Evolutionary conservation across 1,284 basidiomycete species (phyloP).

Genomic region (Ganoderma lucidum): DNA sequence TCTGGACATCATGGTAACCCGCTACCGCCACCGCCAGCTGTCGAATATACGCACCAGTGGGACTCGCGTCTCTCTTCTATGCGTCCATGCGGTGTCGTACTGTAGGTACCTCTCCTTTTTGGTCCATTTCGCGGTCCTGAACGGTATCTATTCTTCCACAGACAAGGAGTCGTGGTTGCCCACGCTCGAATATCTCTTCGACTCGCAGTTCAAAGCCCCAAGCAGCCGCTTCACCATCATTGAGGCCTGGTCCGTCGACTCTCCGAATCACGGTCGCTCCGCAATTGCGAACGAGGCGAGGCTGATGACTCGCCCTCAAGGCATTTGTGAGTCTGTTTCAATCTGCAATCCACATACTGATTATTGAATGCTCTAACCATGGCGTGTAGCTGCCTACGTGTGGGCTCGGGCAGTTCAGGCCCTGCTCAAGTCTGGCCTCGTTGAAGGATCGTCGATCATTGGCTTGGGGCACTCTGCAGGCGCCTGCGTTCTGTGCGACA

Average conservation of each 20-base stretch:
- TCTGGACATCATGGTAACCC: neutral
- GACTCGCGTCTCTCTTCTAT: conserved; percentile 9
- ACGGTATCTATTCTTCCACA: neutral
- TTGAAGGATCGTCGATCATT: conserved; percentile 7
- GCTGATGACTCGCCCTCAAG: neutral
- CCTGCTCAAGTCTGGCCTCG: conserved; percentile 20
- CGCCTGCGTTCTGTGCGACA: conserved; percentile 10
- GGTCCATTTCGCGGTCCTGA: too few species aligned
- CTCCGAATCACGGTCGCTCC: conserved; percentile 22
- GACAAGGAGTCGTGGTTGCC: conserved; percentile 41
- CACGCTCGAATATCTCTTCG: conserved; percentile 24
- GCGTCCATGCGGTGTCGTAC: conserved; percentile 13
- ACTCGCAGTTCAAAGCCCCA: conserved; percentile 4
- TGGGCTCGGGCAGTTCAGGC: conserved; percentile 13
- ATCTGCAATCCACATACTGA: neutral
- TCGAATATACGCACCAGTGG: neutral
- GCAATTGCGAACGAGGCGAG: conserved; percentile 14
- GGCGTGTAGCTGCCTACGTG: conserved; percentile 1
- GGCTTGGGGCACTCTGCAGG: conserved; percentile 23
- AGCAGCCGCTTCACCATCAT: conserved; percentile 12
- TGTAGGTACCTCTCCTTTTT: conserved; percentile 2
- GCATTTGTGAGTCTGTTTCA: conserved; percentile 9
- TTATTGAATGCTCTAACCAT: too few species aligned
- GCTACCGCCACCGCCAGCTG: neutral
- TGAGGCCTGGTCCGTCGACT: conserved; percentile 27